Base-by-base conservation (phyloP, 192 early-diverging fungal genomes). In the Coemansia sp. region DNA sequence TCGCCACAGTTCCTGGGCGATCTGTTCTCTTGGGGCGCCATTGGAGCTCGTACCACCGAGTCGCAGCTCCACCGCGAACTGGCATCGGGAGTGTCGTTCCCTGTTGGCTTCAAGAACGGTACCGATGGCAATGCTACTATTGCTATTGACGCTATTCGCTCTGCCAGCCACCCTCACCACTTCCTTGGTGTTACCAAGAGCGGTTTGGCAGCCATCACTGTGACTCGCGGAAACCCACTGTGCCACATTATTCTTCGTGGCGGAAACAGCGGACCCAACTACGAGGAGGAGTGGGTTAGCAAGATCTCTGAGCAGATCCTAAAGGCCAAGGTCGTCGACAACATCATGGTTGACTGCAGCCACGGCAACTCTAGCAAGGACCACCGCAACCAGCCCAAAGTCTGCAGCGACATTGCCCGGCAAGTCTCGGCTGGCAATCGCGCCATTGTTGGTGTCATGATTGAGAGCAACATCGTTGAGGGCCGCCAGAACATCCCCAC, bases 31-130 rank as follows among this genome's bases (percentile, higher is more conserved):
- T 98, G 96, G 96, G 96, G 95, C 37, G 96, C 96, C 11, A 97
- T 98, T 70, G 96, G 96, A 35, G 96, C 96, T 23, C 87, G 96
- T 47, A 98, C 96, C 2, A 98, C 96, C 17, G 95, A 96, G 75
- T 95, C 92, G 63, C 96, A 98, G 74, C 83, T 96, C 30, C 95
- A 98, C 76, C 88, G 96, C 57, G 96, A 98, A 75, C 86, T 98
- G 40, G 93, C 96, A 6, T 94, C 92, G 3, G 96, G 96, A 11
- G 88, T 94, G 16, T 96, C 94, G 49, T 94, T 96, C 88, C 95
- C 96, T 9, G 90, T 98, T n/a, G 96, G 96, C 1, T 97, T 98
- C 90, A 98, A 98, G 86, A 97, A 97, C 69, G 93, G 95, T 59
- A 98, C 97, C 5, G 96, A 98, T 68, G 97, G 97, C 47, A 97